Conservation (phyloP, 2,329 filamentous ascomycete species). For the Fusarium sp. region DNA sequence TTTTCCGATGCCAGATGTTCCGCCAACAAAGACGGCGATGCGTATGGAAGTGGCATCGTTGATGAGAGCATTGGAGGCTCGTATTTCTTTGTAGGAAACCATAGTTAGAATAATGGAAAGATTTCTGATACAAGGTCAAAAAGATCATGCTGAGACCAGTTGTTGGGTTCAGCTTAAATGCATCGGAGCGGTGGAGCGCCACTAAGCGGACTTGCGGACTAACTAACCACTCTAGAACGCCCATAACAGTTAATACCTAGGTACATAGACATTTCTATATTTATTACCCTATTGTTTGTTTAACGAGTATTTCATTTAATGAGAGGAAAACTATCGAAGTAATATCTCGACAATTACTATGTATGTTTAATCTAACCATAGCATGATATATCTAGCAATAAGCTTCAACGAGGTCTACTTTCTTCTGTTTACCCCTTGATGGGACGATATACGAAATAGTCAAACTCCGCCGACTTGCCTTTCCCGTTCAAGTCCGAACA, state of each 20-base stretch:
- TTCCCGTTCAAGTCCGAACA: slow-evolving; percentile 68
- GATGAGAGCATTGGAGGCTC: slow-evolving; percentile 57
- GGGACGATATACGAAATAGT: slow-evolving; percentile 56
- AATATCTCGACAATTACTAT: neutral
- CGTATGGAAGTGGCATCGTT: slow-evolving; percentile 54
- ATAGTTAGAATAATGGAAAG: slow-evolving; percentile 7
- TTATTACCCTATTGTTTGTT: no score
- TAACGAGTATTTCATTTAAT: no score
- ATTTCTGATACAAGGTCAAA: neutral
- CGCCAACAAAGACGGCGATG: slow-evolving; percentile 60
- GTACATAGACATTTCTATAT: no score
- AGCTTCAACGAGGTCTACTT: no score
- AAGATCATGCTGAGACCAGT: neutral
- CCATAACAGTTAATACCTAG: neutral
- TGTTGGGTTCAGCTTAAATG: neutral
- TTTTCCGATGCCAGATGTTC: slow-evolving; percentile 62
- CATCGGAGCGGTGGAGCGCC: neutral
- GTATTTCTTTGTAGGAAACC: slow-evolving; percentile 55
- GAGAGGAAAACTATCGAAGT: no score
- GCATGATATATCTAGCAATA: neutral
- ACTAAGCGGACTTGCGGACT: neutral
- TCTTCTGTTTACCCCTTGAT: neutral
- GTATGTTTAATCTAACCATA: neutral
- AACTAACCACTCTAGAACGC: neutral
- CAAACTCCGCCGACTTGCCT: slow-evolving; percentile 61